Evolutionary conservation across 2,329 filamentous ascomycete species (phyloP), one percentile per base, ranked within the genome.

Genomic region (Sclerotinia minor): DNA sequence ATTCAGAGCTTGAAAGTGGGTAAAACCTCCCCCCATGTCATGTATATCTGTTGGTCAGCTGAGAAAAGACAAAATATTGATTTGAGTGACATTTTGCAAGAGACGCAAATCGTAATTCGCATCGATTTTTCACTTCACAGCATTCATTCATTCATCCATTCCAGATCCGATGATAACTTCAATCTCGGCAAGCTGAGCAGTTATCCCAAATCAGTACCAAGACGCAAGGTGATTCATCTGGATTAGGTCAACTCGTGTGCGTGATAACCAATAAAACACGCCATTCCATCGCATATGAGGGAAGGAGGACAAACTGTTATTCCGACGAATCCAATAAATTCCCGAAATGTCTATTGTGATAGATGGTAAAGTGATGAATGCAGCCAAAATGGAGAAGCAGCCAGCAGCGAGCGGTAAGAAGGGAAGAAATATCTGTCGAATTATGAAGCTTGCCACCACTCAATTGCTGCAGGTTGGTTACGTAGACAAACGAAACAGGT

Each of bases 151-250:
- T n/a, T n/a, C n/a, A n/a, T n/a, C n/a, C n/a, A n/a, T n/a, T n/a
- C n/a, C n/a, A 54, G 38, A 61, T 63, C 65, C 15, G 24, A 53
- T 47, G 55, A 67, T 63, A 50, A 63, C 65, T 63, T 67, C 65
- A 67, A 60, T 67, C 65, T 67, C 45, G 59, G 57, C 65, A 61
- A 52, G 55, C 65, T 53, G 49, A 54, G 41, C 32, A 38, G 21
- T 54, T 26, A 53, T 45, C 55, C 65, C 38, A 54, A 59, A 63
- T 54, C 15, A 53, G 65, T 19, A 53, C 47, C 45, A 49, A 54
- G 29, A 29, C 44, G 13, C 35, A 65, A 55, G 35, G 49, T 66
- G 64, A 66, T 50, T 66, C 64, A 61, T 61, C 47, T 53, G 50
- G 50, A 64, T 41, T 54, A 29, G 60, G 29, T 61, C 35, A 45